phyloP scores from a whole-genome alignment of 495 filamentous ascomycete genomes.

The Penicillium malachiteum region DNA sequence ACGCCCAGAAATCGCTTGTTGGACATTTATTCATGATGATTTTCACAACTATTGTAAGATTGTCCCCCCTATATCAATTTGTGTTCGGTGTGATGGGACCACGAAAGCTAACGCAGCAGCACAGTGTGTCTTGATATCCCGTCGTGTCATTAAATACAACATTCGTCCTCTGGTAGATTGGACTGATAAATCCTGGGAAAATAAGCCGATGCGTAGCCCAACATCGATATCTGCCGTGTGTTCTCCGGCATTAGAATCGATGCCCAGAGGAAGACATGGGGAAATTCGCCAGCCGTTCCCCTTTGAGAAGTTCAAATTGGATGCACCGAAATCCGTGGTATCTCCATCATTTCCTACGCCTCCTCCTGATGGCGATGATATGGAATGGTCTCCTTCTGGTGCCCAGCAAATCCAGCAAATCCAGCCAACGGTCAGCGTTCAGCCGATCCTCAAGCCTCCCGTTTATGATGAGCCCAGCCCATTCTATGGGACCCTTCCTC shows the following conservation, averaged over 20 bases:
- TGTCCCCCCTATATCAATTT: no score
- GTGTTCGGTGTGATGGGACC: no score
- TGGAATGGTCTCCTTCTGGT: constrained; percentile 81
- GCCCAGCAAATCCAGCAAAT: constrained; percentile 46
- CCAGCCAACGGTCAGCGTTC: constrained; percentile 37
- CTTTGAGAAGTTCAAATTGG: constrained; percentile 31
- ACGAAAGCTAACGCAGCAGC: constrained; percentile 17
- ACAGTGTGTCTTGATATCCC: constrained; percentile 42
- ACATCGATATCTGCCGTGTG: constrained; percentile 21
- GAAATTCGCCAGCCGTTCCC: constrained; percentile 37
- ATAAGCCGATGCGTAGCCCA: constrained; percentile 29
- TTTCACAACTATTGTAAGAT: constrained; percentile 55
- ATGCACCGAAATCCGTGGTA: no score
- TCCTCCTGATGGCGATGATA: constrained; percentile 50
- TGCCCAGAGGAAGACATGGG: constrained; percentile 19
- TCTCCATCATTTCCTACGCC: constrained; percentile 35
- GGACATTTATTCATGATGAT: constrained; percentile 57
- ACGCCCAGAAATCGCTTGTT: constrained; percentile 34
- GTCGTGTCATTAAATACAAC: constrained; percentile 48
- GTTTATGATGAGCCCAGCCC: constrained; percentile 47
- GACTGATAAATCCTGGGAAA: constrained; percentile 42
- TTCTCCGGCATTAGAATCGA: constrained; percentile 16
- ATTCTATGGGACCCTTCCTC: constrained; percentile 63
- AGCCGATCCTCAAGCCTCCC: constrained; percentile 29
- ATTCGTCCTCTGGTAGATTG: constrained; percentile 57